Base-by-base conservation (phyloP, 768 basidiomycete species). In the Roridomyces roridus region DNA sequence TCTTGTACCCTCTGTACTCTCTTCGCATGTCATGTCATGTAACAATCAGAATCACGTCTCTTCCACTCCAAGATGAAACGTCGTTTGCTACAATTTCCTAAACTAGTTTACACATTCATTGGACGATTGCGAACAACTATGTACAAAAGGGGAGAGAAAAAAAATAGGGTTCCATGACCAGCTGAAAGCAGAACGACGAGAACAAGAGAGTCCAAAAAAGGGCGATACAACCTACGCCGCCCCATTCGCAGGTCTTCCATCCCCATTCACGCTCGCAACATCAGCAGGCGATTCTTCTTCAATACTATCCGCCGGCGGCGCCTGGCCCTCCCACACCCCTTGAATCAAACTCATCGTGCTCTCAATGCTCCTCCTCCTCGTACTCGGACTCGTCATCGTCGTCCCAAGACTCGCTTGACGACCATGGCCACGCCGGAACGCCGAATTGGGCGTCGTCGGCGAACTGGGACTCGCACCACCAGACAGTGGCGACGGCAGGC, bases 331-430 rank as follows among this genome's bases (percentile, higher is more conserved):
- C 73, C 89, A 86, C 6, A 91, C 96, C 65, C 94, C 93, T 74
- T 95, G 89, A 67, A 98, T 96, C 69, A 98, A 83, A 59, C 89
- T 89, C 79, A 95, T 93, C 48, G 97, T 98, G 70, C 90, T 94
- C 80, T 98, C 96, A 68, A 98, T 74, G 69, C 91, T 93, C 70
- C 96, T 79, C 74, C 96, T 78, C 60, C 97, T 78, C 48, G 89
- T 98, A 70, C 92, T 95, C 15, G 97, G 96, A 67, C 89, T 92
- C 51, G 96, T 96, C 86, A 89, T 90, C 62, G 96, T 98, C 62
- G 96, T 98, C 3, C 96, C 96, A 59, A 98, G 73, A 66, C 92
- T 95, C 48, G 88, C 86, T 66, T 90, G 86, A 40, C 93, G 81
- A 5, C 80, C 81, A 64, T 91, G 91, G 20, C 90, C 86, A 42